Percentiles rank a stretch among this genome's conserved stretches.
Conservation (phyloP, 2,329 filamentous ascomycete genomes). For the Neonectria ditissima region DNA sequence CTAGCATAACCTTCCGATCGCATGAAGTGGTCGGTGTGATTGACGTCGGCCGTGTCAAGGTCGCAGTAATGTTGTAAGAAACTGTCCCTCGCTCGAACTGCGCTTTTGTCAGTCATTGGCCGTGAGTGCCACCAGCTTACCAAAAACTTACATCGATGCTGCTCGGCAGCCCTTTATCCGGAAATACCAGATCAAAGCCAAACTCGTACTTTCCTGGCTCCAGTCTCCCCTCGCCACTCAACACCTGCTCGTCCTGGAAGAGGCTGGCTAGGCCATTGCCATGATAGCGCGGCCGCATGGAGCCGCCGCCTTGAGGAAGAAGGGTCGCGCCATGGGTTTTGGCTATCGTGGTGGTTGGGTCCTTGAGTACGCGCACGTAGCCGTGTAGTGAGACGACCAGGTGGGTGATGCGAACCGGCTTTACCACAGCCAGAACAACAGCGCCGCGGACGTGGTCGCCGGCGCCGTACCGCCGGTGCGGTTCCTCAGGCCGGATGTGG, state of each 20-base stretch:
- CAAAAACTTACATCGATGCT: conserved; percentile 85
- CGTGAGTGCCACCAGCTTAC: not conserved
- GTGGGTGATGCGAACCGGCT: conserved; percentile 82
- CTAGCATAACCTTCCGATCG: conserved; percentile 82
- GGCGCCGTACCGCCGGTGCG: conserved; percentile 79
- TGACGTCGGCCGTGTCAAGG: conserved; percentile 87
- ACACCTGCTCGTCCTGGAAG: conserved; percentile 84
- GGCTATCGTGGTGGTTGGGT: conserved; percentile 67
- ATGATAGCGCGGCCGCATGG: conserved; percentile 67
- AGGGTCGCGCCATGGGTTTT: conserved; percentile 62
- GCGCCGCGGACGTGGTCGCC: conserved; percentile 80
- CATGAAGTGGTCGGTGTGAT: conserved; percentile 84
- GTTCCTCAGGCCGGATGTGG: conserved; percentile 80
- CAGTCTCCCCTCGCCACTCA: conserved; percentile 82
- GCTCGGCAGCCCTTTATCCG: conserved; percentile 78
- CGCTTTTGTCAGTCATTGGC: conserved; percentile 24
- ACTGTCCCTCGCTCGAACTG: conserved; percentile 97
- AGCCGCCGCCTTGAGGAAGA: conserved; percentile 53
- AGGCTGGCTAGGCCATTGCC: conserved; percentile 83
- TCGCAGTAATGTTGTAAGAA: conserved; percentile 90
- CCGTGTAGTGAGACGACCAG: conserved; percentile 82
- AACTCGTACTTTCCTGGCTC: conserved; percentile 83
- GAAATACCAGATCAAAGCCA: conserved; percentile 79
- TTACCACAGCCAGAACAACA: conserved; percentile 78
- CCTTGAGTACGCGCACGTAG: conserved; percentile 83